phyloP scores from a whole-genome alignment of 441 rosid genomes.

The Geranium incanum region DNA sequence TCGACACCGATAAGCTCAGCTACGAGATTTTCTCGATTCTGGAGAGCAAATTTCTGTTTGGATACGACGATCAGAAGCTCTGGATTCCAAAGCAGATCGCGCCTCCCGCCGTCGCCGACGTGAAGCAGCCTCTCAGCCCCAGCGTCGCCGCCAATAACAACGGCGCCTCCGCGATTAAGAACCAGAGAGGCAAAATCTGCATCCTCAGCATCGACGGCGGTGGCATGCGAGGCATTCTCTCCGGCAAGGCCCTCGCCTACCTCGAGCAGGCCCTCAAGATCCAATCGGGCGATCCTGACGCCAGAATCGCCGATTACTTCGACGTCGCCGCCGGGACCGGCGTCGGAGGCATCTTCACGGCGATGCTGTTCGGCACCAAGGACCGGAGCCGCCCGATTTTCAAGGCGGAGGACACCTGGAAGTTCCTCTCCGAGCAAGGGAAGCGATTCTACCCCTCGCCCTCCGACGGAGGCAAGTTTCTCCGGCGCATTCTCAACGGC shows the following conservation, averaged over 20 bases:
- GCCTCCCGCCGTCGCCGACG: slow-evolving; percentile 26
- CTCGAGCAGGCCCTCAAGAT: slow-evolving; percentile 61
- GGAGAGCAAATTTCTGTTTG: slow-evolving; percentile 81
- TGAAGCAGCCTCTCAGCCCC: slow-evolving; percentile 20
- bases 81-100: slow-evolving; percentile 59
- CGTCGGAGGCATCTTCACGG: slow-evolving; percentile 74
- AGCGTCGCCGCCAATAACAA: slow-evolving; percentile 1
- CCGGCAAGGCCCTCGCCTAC: slow-evolving; percentile 75
- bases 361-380: slow-evolving; percentile 74
- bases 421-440: slow-evolving; percentile 61
- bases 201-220: slow-evolving; percentile 71
- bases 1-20: slow-evolving; percentile 87
- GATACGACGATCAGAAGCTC: slow-evolving; percentile 75
- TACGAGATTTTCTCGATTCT: slow-evolving; percentile 91
- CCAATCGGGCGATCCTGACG: slow-evolving; percentile 80
- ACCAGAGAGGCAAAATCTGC: slow-evolving; percentile 85
- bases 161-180: slow-evolving; percentile 46
- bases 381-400: slow-evolving; percentile 62
- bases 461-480: slow-evolving; percentile 26
- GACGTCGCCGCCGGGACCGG: slow-evolving; percentile 91
- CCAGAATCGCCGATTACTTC: slow-evolving; percentile 77
- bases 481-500: slow-evolving; percentile 44
- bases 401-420: slow-evolving; percentile 80
- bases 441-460: slow-evolving; percentile 43
- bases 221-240: slow-evolving; percentile 73